Conservation (phyloP, 208 protist species). For the Angomonas deanei region DNA sequence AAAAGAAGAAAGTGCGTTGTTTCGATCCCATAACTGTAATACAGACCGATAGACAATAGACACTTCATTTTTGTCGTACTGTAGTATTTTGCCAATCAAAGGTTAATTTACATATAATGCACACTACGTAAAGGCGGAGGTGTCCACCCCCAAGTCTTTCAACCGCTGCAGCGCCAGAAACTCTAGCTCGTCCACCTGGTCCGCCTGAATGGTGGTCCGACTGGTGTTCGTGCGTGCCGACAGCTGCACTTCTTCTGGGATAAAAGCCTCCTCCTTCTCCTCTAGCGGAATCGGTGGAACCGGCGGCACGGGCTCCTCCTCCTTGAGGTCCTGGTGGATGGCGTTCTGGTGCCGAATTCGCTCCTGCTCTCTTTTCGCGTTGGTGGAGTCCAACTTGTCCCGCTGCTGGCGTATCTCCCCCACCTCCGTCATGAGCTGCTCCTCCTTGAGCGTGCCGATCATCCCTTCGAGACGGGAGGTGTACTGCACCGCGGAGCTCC, state of each 20-base stretch:
- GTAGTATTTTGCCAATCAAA: not conserved
- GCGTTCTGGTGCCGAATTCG: too few relatives aligned
- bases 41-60: slow-evolving; percentile 6
- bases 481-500: slow-evolving; percentile 54
- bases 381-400: not conserved
- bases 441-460: slow-evolving; percentile 52
- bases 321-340: too few relatives aligned
- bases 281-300: not conserved
- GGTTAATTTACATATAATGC: not conserved
- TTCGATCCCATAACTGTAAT: too few relatives aligned
- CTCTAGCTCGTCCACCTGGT: slow-evolving; percentile 75
- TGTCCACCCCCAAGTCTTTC: slow-evolving; percentile 56
- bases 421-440: slow-evolving; percentile 25
- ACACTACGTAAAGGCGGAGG: slow-evolving; percentile 14
- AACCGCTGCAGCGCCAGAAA: slow-evolving; percentile 49
- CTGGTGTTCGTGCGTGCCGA: not conserved
- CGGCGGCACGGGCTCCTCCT: too few relatives aligned
- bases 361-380: slow-evolving; percentile 1
- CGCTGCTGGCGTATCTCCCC: slow-evolving; percentile 14
- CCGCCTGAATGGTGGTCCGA: slow-evolving; percentile 37
- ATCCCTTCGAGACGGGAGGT: slow-evolving; percentile 56
- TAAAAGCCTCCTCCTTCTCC: not conserved
- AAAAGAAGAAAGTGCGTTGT: not conserved
- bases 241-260: not conserved
- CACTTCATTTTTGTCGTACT: not conserved